Base-by-base conservation (phyloP, 805 yeast species). In the Kodamaea leandrae region DNA sequence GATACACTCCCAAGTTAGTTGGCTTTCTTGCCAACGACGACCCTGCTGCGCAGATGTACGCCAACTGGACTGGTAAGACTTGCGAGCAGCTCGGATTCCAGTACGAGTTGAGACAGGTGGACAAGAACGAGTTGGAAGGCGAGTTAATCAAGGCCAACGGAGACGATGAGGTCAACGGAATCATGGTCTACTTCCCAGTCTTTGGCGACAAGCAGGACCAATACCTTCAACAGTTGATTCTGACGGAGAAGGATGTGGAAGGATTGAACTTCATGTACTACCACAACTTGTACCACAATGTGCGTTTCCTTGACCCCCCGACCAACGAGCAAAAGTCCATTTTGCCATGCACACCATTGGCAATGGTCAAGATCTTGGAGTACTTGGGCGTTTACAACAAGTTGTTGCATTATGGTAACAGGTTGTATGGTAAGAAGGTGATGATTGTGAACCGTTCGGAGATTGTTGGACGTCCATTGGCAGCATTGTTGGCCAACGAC, bases 151-250 rank as follows among this genome's bases (percentile, higher is more conserved):
- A 76, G 30, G 96, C 98, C 44, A 93, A 93, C 60, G 69, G 71
- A 20, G 91, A 90, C 55, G 78, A 75, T 41, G 51, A 60, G 1
- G 86, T 91, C 28, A 82, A 89, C 58, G 99, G 98, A 17, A 93
- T 93, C 50, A 89, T 93, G 86, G 91, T 93, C 12, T 93, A 93
- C 62, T 93, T 91, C 76, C 99, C 99, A 0, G 98, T 93, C 2
- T 93, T 87, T 64, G 96, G 96, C 3, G 86, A 87, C 58, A 78
- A 86, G 44, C 98, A 93, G 65, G 99, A 93, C 63, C 96, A 86
- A 64, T 93, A 93, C 61, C 65, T 93, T 43, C 98, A 93, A 66
- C 98, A 93, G 65, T 85, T 89, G 46, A 90, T 93, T 14, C 71
- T 89, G n/a, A 71, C 82, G 28, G 91, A 87, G 46, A 93, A 93